Conservation (phyloP, 257 asterid species). For the Datura wrightii region DNA sequence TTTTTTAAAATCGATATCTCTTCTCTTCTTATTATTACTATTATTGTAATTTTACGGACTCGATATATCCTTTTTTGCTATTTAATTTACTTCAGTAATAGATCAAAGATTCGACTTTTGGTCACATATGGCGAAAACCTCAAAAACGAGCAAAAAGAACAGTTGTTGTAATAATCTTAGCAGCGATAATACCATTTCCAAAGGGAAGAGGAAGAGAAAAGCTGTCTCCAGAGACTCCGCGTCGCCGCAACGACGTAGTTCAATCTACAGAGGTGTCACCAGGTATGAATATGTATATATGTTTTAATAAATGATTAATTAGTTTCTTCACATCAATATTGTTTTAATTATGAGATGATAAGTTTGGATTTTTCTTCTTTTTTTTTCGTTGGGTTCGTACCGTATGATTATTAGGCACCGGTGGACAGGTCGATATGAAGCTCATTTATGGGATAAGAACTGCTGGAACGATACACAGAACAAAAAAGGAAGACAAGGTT, state of each 20-base stretch:
- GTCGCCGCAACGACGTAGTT: conserved; percentile 90
- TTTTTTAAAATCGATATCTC: not conserved
- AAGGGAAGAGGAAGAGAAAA: conserved; percentile 62
- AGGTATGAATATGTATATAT: conserved; percentile 49
- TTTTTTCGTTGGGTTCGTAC: not conserved
- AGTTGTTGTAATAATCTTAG: not conserved
- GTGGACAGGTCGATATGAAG: conserved; percentile 98
- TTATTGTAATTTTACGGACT: not conserved
- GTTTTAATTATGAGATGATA: not conserved
- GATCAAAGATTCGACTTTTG: not conserved
- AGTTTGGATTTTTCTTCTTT: not conserved
- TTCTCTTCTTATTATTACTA: not conserved
- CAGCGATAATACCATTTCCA: conserved; percentile 25
- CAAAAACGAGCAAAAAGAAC: conserved; percentile 46
- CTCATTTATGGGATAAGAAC: conserved; percentile 97
- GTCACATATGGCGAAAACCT: conserved; percentile 67
- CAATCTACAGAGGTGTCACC: conserved; percentile 87
- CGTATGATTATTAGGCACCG: conserved; percentile 62
- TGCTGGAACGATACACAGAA: conserved; percentile 91
- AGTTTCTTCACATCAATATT: not conserved
- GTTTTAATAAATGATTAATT: not conserved
- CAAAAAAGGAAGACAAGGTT: conserved; percentile 89
- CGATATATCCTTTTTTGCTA: not conserved
- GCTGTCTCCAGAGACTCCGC: conserved; percentile 63
- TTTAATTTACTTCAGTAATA: not conserved